Base-by-base conservation (phyloP, 2,329 filamentous ascomycete species). In the Colletotrichum musae region DNA sequence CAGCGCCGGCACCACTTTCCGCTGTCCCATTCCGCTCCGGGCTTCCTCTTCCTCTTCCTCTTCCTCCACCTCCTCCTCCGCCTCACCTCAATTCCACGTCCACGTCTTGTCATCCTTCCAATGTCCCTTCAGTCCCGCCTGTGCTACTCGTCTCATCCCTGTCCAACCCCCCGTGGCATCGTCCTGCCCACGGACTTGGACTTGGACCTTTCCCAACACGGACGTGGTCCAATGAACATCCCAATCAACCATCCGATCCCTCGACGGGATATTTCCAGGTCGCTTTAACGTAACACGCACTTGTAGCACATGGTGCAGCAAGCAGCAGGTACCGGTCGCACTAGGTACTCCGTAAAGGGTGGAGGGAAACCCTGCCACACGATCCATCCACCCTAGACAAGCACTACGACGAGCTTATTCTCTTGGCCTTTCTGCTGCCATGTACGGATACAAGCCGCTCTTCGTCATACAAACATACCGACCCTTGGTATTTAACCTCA, bases 201-300 rank as follows among this genome's bases (percentile, higher is more conserved):
- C 15, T 47, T 16, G 16, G 18, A 47, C 58, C 58, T 45, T 63
- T 57, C 52, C 64, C 39, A 48, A 53, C 59, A 15, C 26, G 39
- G 64, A n/a, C n/a, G 24, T 21, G 53, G 36, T 39, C 50, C 56
- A 51, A 52, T 69, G 50, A 57, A 24, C 50, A 51, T 66, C 61
- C 28, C 56, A 69, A 65, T 65, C 50, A 65, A 41, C 66, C 62
- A n/a, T 60, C 66, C 18, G 56, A 69, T 61, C 62, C 64, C 41
- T 61, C 51, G n/a, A 32, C 45, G 18, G 41, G 62, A 43, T 6
- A 12, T 36, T 51, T 51, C 32, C 6, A 41, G 62, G 26, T 57
- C 21, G 51, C 50, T 15, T 24, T 28, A 28, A 36, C 13, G 36
- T 16, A 41, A 18, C 48, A 21, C 54, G 32, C 54, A 66, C 16